Base-by-base conservation (phyloP, 495 filamentous ascomycete genomes). In the Hyaloscypha hepaticicola region DNA sequence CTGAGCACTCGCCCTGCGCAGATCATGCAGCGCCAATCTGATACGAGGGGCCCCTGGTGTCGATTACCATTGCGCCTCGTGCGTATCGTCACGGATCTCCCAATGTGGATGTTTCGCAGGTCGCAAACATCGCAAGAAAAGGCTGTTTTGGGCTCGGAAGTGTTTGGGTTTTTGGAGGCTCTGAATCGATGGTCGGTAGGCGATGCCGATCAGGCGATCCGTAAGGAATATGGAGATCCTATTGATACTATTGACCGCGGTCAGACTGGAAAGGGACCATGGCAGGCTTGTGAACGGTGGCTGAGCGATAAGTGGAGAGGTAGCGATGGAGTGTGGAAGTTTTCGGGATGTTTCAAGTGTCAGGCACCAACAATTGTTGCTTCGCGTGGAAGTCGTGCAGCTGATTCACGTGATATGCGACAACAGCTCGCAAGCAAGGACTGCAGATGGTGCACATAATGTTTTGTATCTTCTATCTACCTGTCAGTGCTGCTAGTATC, bases 121-220 rank as follows among this genome's bases (percentile, higher is more conserved):
- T 56, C 22, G 53, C 53, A 33, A 6, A 8, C 33, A 33, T 56
- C 53, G 24, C 25, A 33, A 56, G 28, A 56, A 31, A 28, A n/a
- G 53, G 9, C 53, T 26, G 53, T 56, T 60, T 60, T 26, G 24
- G 41, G 41, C 24, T 27, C 34, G 41, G 14, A 12, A 12, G 22
- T 49, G 58, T 49, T 60, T 60, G 26, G 48, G 5, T 11, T 16
- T 60, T 48, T 8, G 29, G 25, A 11, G 59, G 59, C 59, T 49
- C 48, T 25, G 59, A 51, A 25, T 24, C 28, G 45, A 29, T 31
- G 48, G 31, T 33, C 21, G 48, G 27, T 31, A 61, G 21, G 41
- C 25, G 59, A 53, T 33, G 28, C 12, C 59, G 59, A 61, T 61
- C 59, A 53, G 59, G 49, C 28, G n/a, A 61, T 61, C 45, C 29